Percentiles rank a stretch among this genome's conserved stretches.
Evolutionary conservation across 305 asterid species (phyloP).

Genomic region (Solanum hybrid): DNA sequence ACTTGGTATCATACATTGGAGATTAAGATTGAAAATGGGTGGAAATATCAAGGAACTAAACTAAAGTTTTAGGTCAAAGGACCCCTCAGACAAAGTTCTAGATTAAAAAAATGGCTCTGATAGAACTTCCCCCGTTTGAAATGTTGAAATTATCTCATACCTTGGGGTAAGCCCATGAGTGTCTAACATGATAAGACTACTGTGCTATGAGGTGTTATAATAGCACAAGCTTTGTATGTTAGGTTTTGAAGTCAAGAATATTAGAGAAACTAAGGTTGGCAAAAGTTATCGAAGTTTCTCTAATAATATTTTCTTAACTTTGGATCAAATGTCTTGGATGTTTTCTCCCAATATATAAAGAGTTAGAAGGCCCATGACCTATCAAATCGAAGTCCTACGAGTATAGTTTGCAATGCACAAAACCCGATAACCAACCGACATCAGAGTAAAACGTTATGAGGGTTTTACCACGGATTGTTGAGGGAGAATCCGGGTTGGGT

Average conservation of each 20-base stretch:
- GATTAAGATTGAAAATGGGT: not conserved
- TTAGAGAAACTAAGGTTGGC: not conserved
- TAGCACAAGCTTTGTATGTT: not conserved
- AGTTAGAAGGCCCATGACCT: not conserved
- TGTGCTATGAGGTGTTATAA: not conserved
- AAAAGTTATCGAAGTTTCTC: too few species aligned
- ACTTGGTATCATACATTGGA: too few species aligned
- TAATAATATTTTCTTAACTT: too few species aligned
- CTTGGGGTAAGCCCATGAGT: not conserved
- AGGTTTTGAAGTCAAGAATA: not conserved
- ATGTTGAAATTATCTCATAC: not conserved
- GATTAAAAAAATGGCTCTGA: not conserved
- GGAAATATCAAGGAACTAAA: not conserved
- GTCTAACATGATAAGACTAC: too few species aligned
- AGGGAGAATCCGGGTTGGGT: not conserved
- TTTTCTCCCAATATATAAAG: not conserved
- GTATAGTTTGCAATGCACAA: not conserved
- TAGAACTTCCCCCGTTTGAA: not conserved
- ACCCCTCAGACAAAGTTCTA: not conserved
- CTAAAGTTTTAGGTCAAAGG: not conserved
- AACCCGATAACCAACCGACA: not conserved
- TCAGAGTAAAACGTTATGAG: not conserved
- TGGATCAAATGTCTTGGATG: not conserved
- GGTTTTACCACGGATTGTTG: too few species aligned
- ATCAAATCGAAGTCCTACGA: not conserved